A percentile compares a stretch with the other conserved stretches of the same genome.
phyloP scores from a whole-genome alignment of 2,329 filamentous ascomycete species.

The Cercospora beticola region DNA sequence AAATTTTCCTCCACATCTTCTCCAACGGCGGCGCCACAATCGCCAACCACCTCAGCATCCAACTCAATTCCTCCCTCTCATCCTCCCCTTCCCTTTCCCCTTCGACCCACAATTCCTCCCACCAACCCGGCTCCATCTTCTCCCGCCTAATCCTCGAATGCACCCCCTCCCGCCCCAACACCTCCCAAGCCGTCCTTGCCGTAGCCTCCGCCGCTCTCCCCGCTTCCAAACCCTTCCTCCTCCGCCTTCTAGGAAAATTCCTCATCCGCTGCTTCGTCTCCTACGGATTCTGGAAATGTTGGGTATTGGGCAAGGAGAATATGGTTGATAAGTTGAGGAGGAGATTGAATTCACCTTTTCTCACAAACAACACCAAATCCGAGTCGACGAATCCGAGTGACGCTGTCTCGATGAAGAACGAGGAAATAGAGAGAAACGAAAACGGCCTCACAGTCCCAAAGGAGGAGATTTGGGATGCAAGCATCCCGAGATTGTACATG shows the following conservation, averaged over 20 bases:
- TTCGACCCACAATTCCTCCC: background rate
- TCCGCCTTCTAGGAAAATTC: conserved; percentile 17
- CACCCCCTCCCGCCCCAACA: conserved; percentile 28
- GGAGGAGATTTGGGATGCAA: background rate
- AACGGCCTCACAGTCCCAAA: background rate
- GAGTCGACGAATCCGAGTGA: no score
- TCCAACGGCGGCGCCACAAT: conserved; percentile 39
- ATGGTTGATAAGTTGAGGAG: conserved; percentile 8
- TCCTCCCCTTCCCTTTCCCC: background rate
- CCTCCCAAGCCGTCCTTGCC: conserved; percentile 20
- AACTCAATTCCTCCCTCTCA: background rate
- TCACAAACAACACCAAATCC: no score
- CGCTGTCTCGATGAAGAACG: no score
- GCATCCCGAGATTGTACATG: conserved; percentile 52
- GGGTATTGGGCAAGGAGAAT: conserved; percentile 3
- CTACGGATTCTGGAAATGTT: conserved; percentile 3
- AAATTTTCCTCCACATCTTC: conserved; percentile 24
- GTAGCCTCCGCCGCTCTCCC: conserved; percentile 19
- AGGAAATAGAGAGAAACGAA: no score
- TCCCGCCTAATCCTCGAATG: conserved; percentile 33
- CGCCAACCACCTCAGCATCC: conserved; percentile 26
- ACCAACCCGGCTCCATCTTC: conserved; percentile 13
- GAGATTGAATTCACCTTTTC: background rate
- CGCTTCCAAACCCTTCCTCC: conserved; percentile 18
- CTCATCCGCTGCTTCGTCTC: conserved; percentile 12